A percentile compares a stretch with the other conserved stretches of the same genome.
phyloP scores from a whole-genome alignment of 306 rosid species.

The Prunus armeniaca region DNA sequence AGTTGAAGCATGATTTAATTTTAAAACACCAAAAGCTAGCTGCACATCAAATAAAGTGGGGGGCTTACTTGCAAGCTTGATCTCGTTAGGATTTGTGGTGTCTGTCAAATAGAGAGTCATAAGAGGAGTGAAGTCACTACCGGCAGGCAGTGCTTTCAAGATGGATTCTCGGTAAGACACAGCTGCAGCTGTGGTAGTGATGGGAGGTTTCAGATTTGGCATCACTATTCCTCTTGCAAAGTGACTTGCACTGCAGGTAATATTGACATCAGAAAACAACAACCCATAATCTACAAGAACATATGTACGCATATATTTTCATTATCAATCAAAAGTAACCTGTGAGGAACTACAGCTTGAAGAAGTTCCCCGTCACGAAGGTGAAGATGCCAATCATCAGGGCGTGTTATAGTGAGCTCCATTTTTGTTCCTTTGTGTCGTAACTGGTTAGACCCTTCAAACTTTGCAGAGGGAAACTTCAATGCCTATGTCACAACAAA shows the following conservation, averaged over 20 bases:
- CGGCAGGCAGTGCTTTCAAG: constrained; percentile 62
- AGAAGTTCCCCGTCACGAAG: constrained; percentile 84
- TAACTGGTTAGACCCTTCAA: constrained; percentile 28
- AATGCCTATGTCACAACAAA: constrained; percentile 23
- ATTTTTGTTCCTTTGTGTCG: constrained; percentile 40
- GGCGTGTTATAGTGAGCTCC: constrained; percentile 76
- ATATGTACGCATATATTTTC: neutral
- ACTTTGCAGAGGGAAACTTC: constrained; percentile 23
- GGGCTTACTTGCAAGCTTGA: constrained; percentile 79
- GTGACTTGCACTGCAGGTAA: constrained; percentile 54
- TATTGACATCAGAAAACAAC: constrained; percentile 18
- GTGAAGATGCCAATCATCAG: constrained; percentile 96
- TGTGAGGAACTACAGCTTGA: constrained; percentile 67
- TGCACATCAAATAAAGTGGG: neutral
- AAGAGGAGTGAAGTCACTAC: constrained; percentile 71
- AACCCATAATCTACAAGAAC: neutral
- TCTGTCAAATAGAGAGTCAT: constrained; percentile 93
- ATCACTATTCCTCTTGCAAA: constrained; percentile 88
- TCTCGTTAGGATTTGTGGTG: constrained; percentile 63
- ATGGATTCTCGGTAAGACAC: constrained; percentile 68
- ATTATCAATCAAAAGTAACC: constrained; percentile 38
- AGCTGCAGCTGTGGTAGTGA: constrained; percentile 67
- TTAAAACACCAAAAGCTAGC: neutral
- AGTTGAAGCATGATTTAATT: neutral
- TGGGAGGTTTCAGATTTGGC: constrained; percentile 92